Conservation (phyloP, 805 yeast species). For the Kodamaea neixiangensis region DNA sequence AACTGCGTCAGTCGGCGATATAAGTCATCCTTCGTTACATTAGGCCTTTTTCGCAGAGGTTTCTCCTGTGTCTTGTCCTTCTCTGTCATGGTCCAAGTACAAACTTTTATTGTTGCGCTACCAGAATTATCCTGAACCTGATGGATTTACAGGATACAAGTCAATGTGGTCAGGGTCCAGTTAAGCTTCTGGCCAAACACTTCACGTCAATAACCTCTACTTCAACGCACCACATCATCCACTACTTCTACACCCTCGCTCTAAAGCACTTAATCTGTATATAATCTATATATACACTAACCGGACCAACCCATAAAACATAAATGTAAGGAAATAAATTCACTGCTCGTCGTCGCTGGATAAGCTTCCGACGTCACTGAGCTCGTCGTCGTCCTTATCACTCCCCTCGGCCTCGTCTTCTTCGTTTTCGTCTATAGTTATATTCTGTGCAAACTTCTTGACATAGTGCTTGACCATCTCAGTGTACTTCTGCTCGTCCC, state of each 20-base stretch:
- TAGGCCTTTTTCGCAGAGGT: constrained; percentile 3
- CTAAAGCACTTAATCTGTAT: background rate
- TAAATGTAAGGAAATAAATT: background rate
- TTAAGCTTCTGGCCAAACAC: too few species aligned
- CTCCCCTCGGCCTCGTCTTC: constrained; percentile 32
- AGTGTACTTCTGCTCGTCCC: constrained; percentile 66
- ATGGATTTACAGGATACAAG: too few species aligned
- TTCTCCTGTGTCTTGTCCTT: background rate
- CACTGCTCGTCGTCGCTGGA: constrained; percentile 46
- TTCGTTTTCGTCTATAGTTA: constrained; percentile 43
- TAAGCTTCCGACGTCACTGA: constrained; percentile 51
- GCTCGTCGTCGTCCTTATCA: constrained; percentile 27
- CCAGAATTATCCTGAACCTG: background rate
- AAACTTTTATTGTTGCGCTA: background rate
- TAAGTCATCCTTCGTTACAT: constrained; percentile 77
- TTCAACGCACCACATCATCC: too few species aligned
- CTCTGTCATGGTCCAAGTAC: constrained; percentile 4
- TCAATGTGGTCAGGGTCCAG: too few species aligned
- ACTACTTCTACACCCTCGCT: background rate
- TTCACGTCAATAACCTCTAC: too few species aligned
- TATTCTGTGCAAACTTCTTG: constrained; percentile 53
- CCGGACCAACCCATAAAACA: background rate
- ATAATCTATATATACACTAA: constrained; percentile 1
- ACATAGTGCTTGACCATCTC: constrained; percentile 75
- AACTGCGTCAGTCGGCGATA: constrained; percentile 87